These are phyloP conservation scores for Hyparrhenia diplandra DNA, from an alignment of 176 grass and related monocot species.

Conservation along the genomic window DNA sequence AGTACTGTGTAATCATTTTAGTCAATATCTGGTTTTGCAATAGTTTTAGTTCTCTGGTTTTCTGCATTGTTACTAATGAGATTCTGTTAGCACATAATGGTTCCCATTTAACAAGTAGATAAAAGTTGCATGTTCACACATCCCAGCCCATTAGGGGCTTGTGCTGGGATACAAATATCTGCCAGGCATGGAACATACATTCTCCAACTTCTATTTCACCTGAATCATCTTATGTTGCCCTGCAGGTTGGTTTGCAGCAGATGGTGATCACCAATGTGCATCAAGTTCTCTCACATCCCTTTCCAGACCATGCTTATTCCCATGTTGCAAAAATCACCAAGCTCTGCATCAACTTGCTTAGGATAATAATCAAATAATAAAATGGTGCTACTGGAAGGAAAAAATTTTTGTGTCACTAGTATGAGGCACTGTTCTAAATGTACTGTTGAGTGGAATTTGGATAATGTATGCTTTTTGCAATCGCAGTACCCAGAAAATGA, in stretches of 20 bases:
- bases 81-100: background rate
- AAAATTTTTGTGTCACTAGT: slow-evolving; percentile 13
- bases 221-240: background rate
- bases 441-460: background rate
- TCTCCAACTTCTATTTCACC: background rate
- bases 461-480: slow-evolving; percentile 6
- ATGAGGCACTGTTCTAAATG: slow-evolving; percentile 16
- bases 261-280: background rate
- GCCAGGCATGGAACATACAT: background rate
- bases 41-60: background rate
- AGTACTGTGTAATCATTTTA: background rate
- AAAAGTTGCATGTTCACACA: background rate
- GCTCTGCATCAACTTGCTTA: background rate
- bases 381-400: slow-evolving; percentile 6
- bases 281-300: background rate
- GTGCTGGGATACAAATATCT: background rate
- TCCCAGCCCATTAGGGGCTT: background rate
- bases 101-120: background rate
- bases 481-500: background rate
- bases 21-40: background rate
- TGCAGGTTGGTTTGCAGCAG: slow-evolving; percentile 35
- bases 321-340: slow-evolving; percentile 24
- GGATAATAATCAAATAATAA: slow-evolving; percentile 20
- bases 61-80: background rate
- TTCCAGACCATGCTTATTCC: background rate